phyloP scores from a whole-genome alignment of 345 rosid species.

The Euphorbia peplus region DNA sequence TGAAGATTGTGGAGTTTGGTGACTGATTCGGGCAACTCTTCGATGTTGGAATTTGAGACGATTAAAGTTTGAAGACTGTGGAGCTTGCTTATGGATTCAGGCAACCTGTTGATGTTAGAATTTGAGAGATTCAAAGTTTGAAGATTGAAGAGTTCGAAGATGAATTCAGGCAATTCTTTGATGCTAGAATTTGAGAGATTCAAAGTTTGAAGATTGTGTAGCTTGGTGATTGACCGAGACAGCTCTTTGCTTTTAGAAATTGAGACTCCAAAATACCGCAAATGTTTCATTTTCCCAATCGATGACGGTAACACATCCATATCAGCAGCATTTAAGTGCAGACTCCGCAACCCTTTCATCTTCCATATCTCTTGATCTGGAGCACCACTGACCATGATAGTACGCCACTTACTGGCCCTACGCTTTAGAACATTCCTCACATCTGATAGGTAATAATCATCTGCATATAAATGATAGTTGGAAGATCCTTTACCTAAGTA shows the following conservation, averaged over 20 bases:
- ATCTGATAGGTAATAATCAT: not conserved
- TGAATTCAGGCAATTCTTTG: too few relatives aligned
- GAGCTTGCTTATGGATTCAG: too few relatives aligned
- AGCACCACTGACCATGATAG: not conserved
- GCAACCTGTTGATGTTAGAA: too few relatives aligned
- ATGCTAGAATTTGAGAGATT: too few relatives aligned
- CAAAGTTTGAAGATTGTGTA: not conserved
- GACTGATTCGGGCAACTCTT: too few relatives aligned
- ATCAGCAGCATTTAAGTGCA: not conserved
- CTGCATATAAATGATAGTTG: not conserved
- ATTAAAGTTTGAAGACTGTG: too few relatives aligned
- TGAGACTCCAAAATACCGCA: slow-evolving; percentile 25
- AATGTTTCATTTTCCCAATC: slow-evolving; percentile 11
- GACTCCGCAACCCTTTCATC: not conserved
- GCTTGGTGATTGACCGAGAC: not conserved
- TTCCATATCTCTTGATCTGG: not conserved
- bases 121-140: too few relatives aligned
- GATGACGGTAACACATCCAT: slow-evolving; percentile 7
- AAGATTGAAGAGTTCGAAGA: too few relatives aligned
- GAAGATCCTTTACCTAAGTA: too few relatives aligned
- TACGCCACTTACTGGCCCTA: not conserved
- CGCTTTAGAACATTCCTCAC: too few relatives aligned
- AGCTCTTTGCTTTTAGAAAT: not conserved
- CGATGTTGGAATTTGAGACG: too few relatives aligned
- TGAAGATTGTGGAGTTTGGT: too few relatives aligned